Base-by-base conservation (phyloP, 1,284 basidiomycete species). In the Cerrena zonata region DNA sequence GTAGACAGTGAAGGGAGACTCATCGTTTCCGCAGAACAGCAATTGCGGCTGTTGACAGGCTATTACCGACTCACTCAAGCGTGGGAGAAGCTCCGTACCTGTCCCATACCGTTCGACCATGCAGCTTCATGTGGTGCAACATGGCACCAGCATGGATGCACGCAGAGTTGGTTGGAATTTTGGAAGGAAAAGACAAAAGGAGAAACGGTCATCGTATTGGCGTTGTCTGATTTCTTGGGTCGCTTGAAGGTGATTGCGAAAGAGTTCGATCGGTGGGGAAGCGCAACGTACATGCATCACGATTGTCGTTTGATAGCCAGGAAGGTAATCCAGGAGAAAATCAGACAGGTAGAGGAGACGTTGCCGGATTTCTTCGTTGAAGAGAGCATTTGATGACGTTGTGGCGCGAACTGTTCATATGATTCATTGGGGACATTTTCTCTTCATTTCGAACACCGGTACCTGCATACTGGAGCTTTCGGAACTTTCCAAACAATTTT, bases 211-310 rank as follows among this genome's bases (percentile, higher is more conserved):
- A 68, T 86, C 30, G 64, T 67, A 18, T 68, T 82, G 3, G 79
- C 76, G 3, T 62, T 78, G 2, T 80, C 82, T 23, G 82, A 87
- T 58, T 80, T 85, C 23, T 62, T 81, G 15, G 84, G 84, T 25
- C 71, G 80, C 51, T 61, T 87, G 56, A 76, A 68, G 58, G 70
- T 76, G 48, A 72, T 87, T 22, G 67, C 77, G 58, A 80, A 69
- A 58, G 82, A 86, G 53, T 82, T 81, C 53, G 84, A 84, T 50
- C 69, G 77, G 47, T 82, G 80, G 77, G 82, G 83, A 2, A 77
- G 75, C 52, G 80, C 79, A 53, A 80, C 79, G 18, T 84, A 85
- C 60, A 86, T 86, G 84, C 82, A 86, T 57, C 79, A 78, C 51
- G 84, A 86, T 50, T 86, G 84, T 66, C 74, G 79, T 58, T 63